Evolutionary conservation across 805 yeast genomes (phyloP), one percentile per base, ranked within the genome.

Genomic region (Kodamaea neixiangensis): DNA sequence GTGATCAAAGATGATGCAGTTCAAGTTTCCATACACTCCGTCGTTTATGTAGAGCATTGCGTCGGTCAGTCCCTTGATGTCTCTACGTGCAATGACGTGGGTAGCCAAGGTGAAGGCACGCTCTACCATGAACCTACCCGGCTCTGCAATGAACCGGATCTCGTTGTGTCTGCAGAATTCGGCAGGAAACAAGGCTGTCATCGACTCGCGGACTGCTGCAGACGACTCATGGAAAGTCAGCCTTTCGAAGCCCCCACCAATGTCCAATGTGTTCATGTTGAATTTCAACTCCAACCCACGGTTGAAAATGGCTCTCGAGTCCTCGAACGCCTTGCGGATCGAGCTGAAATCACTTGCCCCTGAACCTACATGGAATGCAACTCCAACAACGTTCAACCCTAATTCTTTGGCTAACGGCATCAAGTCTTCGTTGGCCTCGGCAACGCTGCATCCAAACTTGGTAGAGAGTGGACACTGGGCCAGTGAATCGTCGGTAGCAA

Each of bases 281-380:
- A 77, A 71, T 4, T 85, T 86, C 37, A 56, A 47, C 5, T 51
- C 54, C 4, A 56, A 53, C 6, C 83, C 96, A 50, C 69, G 62
- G 49, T 85, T 86, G 62, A 92, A 93, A 2, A 92, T 81, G 7
- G 57, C 50, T 46, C 82, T 79, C 1, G 97, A 80, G 62, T 90
- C 96, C 48, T 71, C 65, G 35, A 90, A 81, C 0, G 97, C 97
- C 54, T 80, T 80, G 50, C 75, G 75, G 56, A 89, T 79, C 2
- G 93, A 79, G 40, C 72, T 66, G 50, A 83, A 79, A 64, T 89
- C 94, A 47, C 80, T 80, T 11, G 96, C 93, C 31, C 97, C 98
- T 1, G 97, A 89, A 1, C 99, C 99, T 53, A 92, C 89, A 66
- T 93, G 99, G 79, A 93, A 93, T 3, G 97, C 91, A 33, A 92